Evolutionary conservation across 495 filamentous ascomycete species (phyloP).

Genomic region (Xylaria bambusicola): DNA sequence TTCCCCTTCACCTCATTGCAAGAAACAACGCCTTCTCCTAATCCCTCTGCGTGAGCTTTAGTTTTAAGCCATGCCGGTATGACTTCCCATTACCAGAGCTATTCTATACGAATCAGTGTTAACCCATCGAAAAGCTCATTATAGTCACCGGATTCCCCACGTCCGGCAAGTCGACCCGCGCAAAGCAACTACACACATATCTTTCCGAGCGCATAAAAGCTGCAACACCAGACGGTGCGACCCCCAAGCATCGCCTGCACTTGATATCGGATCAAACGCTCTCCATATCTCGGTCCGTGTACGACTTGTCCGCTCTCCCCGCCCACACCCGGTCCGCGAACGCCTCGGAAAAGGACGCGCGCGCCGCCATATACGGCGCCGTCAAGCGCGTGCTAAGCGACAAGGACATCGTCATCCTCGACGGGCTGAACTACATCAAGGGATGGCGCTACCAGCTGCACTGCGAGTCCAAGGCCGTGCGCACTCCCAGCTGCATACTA

Average conservation of each 20-base stretch:
- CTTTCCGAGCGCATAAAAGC: conserved; percentile 59
- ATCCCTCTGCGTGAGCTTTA: neutral
- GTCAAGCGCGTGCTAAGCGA: conserved; percentile 78
- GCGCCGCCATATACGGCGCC: conserved; percentile 81
- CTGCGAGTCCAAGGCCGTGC: conserved; percentile 87
- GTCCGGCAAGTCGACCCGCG: conserved; percentile 89
- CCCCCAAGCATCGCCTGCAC: conserved; percentile 59
- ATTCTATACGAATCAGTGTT: neutral
- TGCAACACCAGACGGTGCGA: conserved; percentile 29
- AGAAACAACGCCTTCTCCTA: neutral
- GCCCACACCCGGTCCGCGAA: conserved; percentile 55
- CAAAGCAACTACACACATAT: conserved; percentile 70
- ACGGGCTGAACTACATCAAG: conserved; percentile 97
- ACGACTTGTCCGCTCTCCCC: conserved; percentile 57
- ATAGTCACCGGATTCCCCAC: conserved; percentile 90
- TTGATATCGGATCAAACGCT: conserved; percentile 69
- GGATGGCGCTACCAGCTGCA: conserved; percentile 94
- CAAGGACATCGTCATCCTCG: conserved; percentile 84
- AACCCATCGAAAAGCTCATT: conserved; percentile 65
- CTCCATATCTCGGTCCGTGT: conserved; percentile 60
- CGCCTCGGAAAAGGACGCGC: conserved; percentile 83
- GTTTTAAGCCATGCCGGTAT: conserved; percentile 16
- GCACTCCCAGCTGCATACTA: conserved; percentile 81
- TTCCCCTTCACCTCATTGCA: neutral
- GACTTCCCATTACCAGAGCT: neutral